phyloP scores from a whole-genome alignment of 495 filamentous ascomycete species.

The Xanthoparmelia taractica region DNA sequence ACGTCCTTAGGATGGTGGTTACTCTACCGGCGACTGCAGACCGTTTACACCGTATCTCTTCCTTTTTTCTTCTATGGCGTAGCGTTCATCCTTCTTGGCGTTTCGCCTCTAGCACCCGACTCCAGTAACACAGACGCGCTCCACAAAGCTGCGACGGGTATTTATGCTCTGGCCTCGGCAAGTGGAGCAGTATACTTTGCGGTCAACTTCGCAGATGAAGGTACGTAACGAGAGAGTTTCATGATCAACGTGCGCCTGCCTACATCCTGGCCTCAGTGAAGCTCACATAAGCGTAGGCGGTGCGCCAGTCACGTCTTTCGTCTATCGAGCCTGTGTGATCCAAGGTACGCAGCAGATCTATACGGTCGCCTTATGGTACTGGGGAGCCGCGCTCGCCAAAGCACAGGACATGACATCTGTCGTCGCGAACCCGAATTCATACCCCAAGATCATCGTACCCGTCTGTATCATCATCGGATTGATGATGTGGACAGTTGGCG shows the following conservation, averaged over 20 bases:
- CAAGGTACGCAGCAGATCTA: slow-evolving; percentile 60
- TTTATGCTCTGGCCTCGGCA: slow-evolving; percentile 54
- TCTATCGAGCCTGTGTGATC: slow-evolving; percentile 54
- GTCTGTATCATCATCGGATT: slow-evolving; percentile 44
- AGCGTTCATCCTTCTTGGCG: slow-evolving; percentile 53
- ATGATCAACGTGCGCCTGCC: too few relatives aligned
- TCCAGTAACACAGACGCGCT: slow-evolving; percentile 39
- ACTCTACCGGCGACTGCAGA: slow-evolving; percentile 48
- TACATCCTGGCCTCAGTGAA: background rate
- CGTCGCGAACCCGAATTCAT: slow-evolving; percentile 27
- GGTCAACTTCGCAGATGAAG: slow-evolving; percentile 60
- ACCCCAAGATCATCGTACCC: slow-evolving; percentile 32
- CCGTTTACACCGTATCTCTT: slow-evolving; percentile 48
- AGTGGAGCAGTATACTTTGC: slow-evolving; percentile 56
- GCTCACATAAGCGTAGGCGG: slow-evolving; percentile 31
- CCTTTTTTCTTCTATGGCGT: slow-evolving; percentile 54
- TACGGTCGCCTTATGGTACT: slow-evolving; percentile 57
- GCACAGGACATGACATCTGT: slow-evolving; percentile 24
- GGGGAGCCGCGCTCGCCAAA: slow-evolving; percentile 45
- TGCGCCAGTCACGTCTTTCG: slow-evolving; percentile 54
- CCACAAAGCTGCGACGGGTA: slow-evolving; percentile 50
- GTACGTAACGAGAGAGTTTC: slow-evolving; percentile 20
- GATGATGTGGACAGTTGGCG: slow-evolving; percentile 45
- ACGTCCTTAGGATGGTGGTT: slow-evolving; percentile 56
- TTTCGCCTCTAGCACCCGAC: slow-evolving; percentile 40